Conservation (phyloP, 495 filamentous ascomycete species). For the Neurospora hispaniola region DNA sequence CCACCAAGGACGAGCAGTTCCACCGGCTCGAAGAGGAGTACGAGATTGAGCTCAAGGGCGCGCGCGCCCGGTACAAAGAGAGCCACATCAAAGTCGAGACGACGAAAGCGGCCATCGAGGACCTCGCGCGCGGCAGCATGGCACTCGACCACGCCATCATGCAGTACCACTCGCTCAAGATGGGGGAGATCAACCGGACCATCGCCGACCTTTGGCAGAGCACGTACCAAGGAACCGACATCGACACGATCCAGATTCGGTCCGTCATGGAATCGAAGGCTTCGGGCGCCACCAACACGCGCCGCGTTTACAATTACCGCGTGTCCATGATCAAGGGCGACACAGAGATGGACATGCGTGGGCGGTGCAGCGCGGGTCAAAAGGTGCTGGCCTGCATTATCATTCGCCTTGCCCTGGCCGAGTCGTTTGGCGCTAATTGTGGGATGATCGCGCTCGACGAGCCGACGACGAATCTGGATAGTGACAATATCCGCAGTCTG, state of each 20-base stretch:
- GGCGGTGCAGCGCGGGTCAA: slow-evolving; percentile 91
- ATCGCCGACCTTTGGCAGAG: slow-evolving; percentile 90
- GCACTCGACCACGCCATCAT: slow-evolving; percentile 95
- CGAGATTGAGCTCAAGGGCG: slow-evolving; percentile 76
- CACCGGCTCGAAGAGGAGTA: slow-evolving; percentile 60
- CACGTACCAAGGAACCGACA: slow-evolving; percentile 95
- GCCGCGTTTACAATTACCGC: slow-evolving; percentile 90
- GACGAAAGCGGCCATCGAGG: slow-evolving; percentile 84
- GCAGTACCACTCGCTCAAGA: slow-evolving; percentile 89
- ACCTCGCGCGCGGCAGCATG: slow-evolving; percentile 65
- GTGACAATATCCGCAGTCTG: slow-evolving; percentile 83
- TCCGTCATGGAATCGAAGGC: slow-evolving; percentile 66
- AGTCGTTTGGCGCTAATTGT: slow-evolving; percentile 94
- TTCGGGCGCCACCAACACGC: slow-evolving; percentile 39
- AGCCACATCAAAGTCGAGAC: slow-evolving; percentile 84
- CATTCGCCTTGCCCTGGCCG: slow-evolving; percentile 90
- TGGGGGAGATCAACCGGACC: slow-evolving; percentile 97
- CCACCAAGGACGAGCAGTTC: slow-evolving; percentile 72
- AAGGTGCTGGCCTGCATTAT: slow-evolving; percentile 96
- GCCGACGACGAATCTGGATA: slow-evolving; percentile 93
- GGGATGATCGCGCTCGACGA: slow-evolving; percentile 96
- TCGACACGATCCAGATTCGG: slow-evolving; percentile 91
- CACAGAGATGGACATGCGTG: slow-evolving; percentile 99
- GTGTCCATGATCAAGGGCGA: slow-evolving; percentile 97
- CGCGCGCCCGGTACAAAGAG: slow-evolving; percentile 74